These are phyloP conservation scores for Leishmania turanica DNA, from an alignment of 208 protist species.

Conservation along the genomic window DNA sequence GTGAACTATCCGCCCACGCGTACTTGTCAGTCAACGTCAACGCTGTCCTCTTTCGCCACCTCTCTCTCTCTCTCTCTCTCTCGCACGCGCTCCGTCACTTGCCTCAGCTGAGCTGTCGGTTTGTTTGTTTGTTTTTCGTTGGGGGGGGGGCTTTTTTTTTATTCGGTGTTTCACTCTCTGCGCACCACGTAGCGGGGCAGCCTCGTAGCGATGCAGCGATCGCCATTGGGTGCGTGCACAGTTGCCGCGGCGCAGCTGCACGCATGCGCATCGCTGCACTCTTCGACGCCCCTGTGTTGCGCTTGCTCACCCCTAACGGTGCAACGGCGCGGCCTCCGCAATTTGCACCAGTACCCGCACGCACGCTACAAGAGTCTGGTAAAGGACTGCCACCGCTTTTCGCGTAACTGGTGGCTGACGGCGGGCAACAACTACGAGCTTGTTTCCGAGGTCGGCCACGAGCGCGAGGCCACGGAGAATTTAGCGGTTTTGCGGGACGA, in stretches of 20 bases:
- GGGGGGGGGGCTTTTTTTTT: too few species aligned
- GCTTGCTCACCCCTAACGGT: slow-evolving; percentile 27
- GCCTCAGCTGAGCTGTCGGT: background rate
- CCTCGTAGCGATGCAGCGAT: slow-evolving; percentile 9
- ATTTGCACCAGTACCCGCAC: slow-evolving; percentile 88
- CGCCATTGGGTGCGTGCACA: background rate
- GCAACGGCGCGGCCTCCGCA: slow-evolving; percentile 69
- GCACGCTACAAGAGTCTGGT: slow-evolving; percentile 90
- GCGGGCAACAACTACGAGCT: slow-evolving; percentile 90
- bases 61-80: background rate
- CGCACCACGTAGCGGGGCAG: background rate
- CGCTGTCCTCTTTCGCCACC: background rate
- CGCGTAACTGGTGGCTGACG: slow-evolving; percentile 83
- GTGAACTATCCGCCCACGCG: background rate
- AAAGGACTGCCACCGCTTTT: slow-evolving; percentile 74
- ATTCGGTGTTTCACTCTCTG: background rate
- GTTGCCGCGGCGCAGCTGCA: background rate
- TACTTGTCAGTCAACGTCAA: background rate
- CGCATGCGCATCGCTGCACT: background rate
- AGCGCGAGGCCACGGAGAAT: slow-evolving; percentile 89
- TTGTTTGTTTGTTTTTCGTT: too few species aligned
- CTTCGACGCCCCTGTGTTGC: background rate
- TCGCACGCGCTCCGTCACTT: too few species aligned
- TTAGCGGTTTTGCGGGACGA: slow-evolving; percentile 77
- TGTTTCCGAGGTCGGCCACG: slow-evolving; percentile 78